Evolutionary conservation across 129 eudicot genomes (phyloP), one percentile per base, ranked within the genome.

Genomic region (Silybum marianum): DNA sequence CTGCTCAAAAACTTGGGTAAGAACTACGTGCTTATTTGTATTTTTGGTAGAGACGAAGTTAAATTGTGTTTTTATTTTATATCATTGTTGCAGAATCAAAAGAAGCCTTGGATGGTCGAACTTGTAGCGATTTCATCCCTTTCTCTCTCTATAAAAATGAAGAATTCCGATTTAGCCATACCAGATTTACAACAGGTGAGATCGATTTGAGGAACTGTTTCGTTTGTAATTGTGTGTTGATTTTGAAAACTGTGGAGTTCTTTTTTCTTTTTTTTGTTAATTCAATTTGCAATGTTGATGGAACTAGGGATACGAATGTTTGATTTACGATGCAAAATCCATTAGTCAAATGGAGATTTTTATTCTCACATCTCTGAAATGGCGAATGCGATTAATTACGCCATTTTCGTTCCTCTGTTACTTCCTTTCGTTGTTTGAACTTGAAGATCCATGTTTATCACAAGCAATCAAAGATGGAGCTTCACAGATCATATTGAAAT

Each of bases 321-420:
- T 22, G 26, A 73, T 74, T 34, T 83, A 73, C 5, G 85, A 88
- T 62, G 22, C 85, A 34, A 81, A 72, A 69, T 82, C 78, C 4
- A 34, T 88, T 65, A 81, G 76, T 18, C 79, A 85, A 46, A 88
- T 88, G 91, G 89, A 88, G 84, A 40, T 70, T 44, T 58, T 85
- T 58, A 62, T 88, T 65, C 91, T 88, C 65, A 69, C 85, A 4
- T 67, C 75, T 69, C 87, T 88, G 32, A 74, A 82, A 22, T 88
- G 91, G 89, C 78, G 85, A 85, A 85, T 85, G 88, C 77, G 87
- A 39, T 85, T 85, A 4, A 76, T 85, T 58, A 88, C 89, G 2
- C 91, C 91, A 62, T 88, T 88, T 83, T 80, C 88, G 12, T 88
- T 88, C 75, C 81, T 88, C 72, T 18, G 69, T 67, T 85, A 62